Percentiles rank a stretch among this genome's conserved stretches.
Evolutionary conservation across 129 eudicot genomes (phyloP).

Genomic region (Arctium minus): DNA sequence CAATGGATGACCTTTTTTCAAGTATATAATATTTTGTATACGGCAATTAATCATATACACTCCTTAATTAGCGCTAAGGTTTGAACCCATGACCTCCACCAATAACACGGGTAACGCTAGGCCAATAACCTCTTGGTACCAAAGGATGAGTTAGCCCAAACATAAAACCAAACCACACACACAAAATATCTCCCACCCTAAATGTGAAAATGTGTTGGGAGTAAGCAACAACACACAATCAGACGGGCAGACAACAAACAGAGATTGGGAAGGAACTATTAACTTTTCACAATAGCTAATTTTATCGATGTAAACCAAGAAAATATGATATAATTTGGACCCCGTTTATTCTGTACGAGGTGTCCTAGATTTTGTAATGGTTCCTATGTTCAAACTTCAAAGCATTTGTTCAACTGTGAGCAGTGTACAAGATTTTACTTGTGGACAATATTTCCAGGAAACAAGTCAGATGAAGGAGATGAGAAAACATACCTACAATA

Average conservation of each 20-base stretch:
- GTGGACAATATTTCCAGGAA: not conserved
- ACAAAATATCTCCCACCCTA: no score
- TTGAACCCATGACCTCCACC: no score
- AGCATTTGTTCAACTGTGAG: not conserved
- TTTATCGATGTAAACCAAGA: not conserved
- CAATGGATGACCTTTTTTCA: no score
- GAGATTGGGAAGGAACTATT: not conserved
- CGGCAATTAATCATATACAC: no score
- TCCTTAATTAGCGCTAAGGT: no score
- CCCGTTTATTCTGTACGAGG: not conserved
- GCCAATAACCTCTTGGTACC: no score
- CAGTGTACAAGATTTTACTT: not conserved
- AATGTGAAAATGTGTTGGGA: no score
- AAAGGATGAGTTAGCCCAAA: no score
- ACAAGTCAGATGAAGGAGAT: not conserved
- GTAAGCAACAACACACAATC: not conserved
- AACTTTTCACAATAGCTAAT: not conserved
- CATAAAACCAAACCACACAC: no score
- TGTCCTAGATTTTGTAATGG: not conserved
- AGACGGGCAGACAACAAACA: not conserved
- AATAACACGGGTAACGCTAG: no score
- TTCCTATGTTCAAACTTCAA: not conserved
- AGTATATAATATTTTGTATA: no score
- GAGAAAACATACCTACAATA: conserved; percentile 51
- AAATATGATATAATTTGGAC: not conserved